Base-by-base conservation (phyloP, 108 stramenopile species). In the Nitzschia palea region DNA sequence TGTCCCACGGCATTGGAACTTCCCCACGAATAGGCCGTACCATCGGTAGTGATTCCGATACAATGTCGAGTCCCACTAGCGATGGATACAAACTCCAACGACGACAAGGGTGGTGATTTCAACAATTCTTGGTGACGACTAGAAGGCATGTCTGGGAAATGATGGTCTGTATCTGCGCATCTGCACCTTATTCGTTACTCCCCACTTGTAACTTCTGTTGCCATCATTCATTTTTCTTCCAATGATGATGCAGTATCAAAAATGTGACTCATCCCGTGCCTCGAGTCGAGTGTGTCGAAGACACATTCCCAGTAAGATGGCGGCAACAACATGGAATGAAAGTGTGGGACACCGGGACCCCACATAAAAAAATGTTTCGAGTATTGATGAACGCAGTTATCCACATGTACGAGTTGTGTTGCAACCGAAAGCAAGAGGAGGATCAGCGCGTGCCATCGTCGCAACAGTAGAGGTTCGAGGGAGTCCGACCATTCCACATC, bases 1-100 rank as follows among this genome's bases (percentile, higher is more conserved):
- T 78, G 70, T 43, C 77, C 77, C 35, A 78, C 45, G 26, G 45
- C 26, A 62, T 71, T 66, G 20, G 48, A 48, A 44, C 44, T 60
- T 35, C 77, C 77, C 70, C 70, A 78, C 12, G 71, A 64, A 44
- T 52, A 72, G 17, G 45, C 66, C 4, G 1, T 12, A 18, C 67
- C 67, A 34, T 68, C 32, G 18, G 23, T 10, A 15, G 62, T 67
- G 29, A 76, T 62, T 29, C 71, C 77, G 18, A 77, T 58, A 0
- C 62, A 76, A 32, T 76, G 75, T 30, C 47, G 12, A 9, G 62
- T 34, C 14, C 75, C 75, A 5, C 62, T 44, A 5, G 73, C 53
- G 1, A 72, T 44, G 34, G 64, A 10, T 14, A 56, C 62, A 58
- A 72, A 72, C n/a, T n/a, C n/a, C n/a, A n/a, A n/a, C n/a, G n/a